Evolutionary conservation across 352 stramenopile genomes (phyloP), one percentile per base, ranked within the genome.

Genomic region (Globisporangium perplexum): DNA sequence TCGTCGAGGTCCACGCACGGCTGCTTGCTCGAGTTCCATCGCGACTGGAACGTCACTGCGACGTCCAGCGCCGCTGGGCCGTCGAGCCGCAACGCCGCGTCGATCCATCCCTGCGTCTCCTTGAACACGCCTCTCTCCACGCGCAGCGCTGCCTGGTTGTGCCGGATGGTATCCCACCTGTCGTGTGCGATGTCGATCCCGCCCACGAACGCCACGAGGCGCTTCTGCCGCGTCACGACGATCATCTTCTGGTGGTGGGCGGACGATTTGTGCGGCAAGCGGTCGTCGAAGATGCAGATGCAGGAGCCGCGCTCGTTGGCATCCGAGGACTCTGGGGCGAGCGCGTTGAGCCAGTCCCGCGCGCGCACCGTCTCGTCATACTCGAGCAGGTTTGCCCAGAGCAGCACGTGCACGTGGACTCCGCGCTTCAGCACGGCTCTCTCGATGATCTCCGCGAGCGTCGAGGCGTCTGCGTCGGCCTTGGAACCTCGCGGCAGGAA

Each of bases 241-340:
- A 90, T 57, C 17, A 74, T 82, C 50, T 90, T 88, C 55, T 90
- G 78, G 48, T 90, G 78, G 28, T 87, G 74, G 35, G 79, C 81
- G 23, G 72, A 81, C 35, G 74, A 84, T 10, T 60, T 31, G 39
- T 80, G 63, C 11, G 79, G 76, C 52, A 88, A 50, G 26, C 79
- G 79, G 39, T 90, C 71, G 59, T 90, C 79, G 11, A 83, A 86
- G 18, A 87, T 56, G 51, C 76, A 84, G 22, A 62, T 6, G n/a
- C 55, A 62, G 15, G 55, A 39, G 26, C 47, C 30, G 15, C 22
- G 20, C 1, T 55, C 11, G 14, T 14, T 22, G n/a, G 7, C 7
- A 20, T 1, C 42, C 22, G 11, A 10, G 1, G 43, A 2, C 23
- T 55, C 50, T 4, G 55, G 47, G 0, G 41, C 55, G 8, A 56